A percentile compares a stretch with the other conserved stretches of the same genome.
phyloP scores from a whole-genome alignment of 2,329 filamentous ascomycete genomes.

The Teratosphaeria viscida region DNA sequence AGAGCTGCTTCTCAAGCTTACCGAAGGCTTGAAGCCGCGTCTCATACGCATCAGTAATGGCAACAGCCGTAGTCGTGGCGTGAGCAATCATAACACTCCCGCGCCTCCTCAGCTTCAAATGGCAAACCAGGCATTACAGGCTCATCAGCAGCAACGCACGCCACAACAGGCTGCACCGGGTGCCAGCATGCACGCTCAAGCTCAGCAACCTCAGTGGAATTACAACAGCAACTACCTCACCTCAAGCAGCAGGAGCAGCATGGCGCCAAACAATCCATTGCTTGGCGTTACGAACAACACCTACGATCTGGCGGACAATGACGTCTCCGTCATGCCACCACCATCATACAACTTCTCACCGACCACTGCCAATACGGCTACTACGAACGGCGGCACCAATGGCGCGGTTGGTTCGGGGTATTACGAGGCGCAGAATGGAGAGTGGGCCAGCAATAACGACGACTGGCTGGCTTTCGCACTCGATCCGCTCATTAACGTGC shows the following conservation, averaged over 20 bases:
- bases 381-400: slow-evolving; percentile 8
- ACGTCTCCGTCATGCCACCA: slow-evolving; percentile 37
- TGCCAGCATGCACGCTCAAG: neutral
- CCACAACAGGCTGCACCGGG: slow-evolving; percentile 5
- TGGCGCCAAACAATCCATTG: slow-evolving; percentile 22
- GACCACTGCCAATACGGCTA: slow-evolving; percentile 20
- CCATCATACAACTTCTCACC: slow-evolving; percentile 29
- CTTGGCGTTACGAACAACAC: slow-evolving; percentile 35
- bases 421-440: slow-evolving; percentile 10
- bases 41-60: slow-evolving; percentile 48
- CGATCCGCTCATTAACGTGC: slow-evolving; percentile 47
- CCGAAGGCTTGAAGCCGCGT: slow-evolving; percentile 59
- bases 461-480: slow-evolving; percentile 55
- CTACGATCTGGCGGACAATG: slow-evolving; percentile 33
- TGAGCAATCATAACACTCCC: slow-evolving; percentile 9
- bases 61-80: slow-evolving; percentile 13
- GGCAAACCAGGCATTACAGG: slow-evolving; percentile 2
- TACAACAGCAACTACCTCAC: slow-evolving; percentile 9
- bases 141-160: slow-evolving; percentile 2
- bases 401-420: slow-evolving; percentile 11
- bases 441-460: slow-evolving; percentile 8
- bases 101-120: neutral
- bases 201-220: slow-evolving; percentile 11
- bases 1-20: slow-evolving; percentile 69
- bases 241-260: slow-evolving; percentile 1